Percentiles rank a stretch among this genome's conserved stretches.
Evolutionary conservation across 176 grass and related monocot genomes (phyloP).

Genomic region (Carex kokanica): DNA sequence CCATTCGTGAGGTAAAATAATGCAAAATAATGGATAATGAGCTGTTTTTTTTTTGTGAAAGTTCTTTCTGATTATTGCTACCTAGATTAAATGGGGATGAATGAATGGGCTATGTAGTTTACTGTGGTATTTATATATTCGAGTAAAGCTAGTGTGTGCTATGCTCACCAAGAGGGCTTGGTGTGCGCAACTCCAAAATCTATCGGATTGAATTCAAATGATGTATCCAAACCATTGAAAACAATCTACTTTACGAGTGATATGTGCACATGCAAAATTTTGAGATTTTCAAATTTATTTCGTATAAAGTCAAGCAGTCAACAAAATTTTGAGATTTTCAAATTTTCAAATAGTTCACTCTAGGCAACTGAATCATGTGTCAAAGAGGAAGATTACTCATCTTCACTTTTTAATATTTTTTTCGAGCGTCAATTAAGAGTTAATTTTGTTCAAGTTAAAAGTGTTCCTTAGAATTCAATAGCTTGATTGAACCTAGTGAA

Average conservation of each 20-base stretch:
- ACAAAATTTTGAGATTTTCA: too few species aligned
- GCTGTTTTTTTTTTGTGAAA: not conserved
- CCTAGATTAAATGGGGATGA: not conserved
- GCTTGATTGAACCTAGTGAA: too few species aligned
- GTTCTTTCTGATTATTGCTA: not conserved
- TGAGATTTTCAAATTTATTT: too few species aligned
- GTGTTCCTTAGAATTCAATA: not conserved
- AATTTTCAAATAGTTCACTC: not conserved
- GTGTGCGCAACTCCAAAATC: too few species aligned
- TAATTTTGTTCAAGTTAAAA: not conserved
- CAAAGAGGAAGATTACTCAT: not conserved
- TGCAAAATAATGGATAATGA: conserved; percentile 20
- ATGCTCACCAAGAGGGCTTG: too few species aligned
- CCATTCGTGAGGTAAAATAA: conserved; percentile 72
- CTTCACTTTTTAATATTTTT: not conserved
- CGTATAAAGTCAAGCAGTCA: too few species aligned
- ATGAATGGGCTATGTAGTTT: not conserved
- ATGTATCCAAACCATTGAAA: too few species aligned
- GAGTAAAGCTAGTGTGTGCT: too few species aligned
- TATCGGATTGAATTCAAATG: too few species aligned
- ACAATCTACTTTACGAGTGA: too few species aligned
- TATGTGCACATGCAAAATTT: too few species aligned
- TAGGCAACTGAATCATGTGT: not conserved
- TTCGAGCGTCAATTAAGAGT: not conserved
- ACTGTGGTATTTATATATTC: not conserved